phyloP scores from a whole-genome alignment of 2,329 filamentous ascomycete species.

The Ambrosiella cleistominuta region DNA sequence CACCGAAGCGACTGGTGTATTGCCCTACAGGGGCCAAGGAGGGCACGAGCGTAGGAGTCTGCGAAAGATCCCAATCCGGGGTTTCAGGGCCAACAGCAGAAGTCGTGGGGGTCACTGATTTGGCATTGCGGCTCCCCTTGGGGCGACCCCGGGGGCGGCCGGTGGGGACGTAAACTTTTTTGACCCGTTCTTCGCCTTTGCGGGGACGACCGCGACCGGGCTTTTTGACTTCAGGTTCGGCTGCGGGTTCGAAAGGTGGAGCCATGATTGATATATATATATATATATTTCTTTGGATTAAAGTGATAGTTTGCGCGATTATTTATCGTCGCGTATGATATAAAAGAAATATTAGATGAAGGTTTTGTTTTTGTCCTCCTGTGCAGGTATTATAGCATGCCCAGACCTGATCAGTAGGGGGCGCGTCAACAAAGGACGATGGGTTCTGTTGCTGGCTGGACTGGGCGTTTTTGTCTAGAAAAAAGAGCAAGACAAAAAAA shows the following conservation, averaged over 20 bases:
- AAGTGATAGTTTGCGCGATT: too few species aligned
- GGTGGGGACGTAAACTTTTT: conserved; percentile 22
- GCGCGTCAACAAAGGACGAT: too few species aligned
- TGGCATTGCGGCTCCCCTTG: conserved; percentile 19
- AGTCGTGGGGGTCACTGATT: conserved; percentile 12
- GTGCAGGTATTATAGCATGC: too few species aligned
- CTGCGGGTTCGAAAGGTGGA: conserved; percentile 12
- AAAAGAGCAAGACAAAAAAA: not conserved
- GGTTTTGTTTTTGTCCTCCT: too few species aligned
- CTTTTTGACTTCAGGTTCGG: conserved; percentile 11
- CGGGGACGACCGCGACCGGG: conserved; percentile 22
- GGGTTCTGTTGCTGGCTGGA: too few species aligned
- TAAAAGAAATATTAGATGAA: not conserved
- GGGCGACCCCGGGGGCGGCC: conserved; percentile 29
- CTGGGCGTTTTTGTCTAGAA: not conserved
- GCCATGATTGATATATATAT: conserved; percentile 12
- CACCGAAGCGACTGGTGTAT: too few species aligned
- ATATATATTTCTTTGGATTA: too few species aligned
- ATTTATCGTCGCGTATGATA: too few species aligned
- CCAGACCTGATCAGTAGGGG: too few species aligned
- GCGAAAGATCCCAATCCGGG: not conserved
- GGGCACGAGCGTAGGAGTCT: not conserved
- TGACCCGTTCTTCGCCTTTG: conserved; percentile 25
- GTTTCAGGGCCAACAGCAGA: not conserved
- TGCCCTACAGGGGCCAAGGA: too few species aligned